A percentile compares a stretch with the other conserved stretches of the same genome.
phyloP scores from a whole-genome alignment of 257 asterid species.

The Salvia rosmarinus region DNA sequence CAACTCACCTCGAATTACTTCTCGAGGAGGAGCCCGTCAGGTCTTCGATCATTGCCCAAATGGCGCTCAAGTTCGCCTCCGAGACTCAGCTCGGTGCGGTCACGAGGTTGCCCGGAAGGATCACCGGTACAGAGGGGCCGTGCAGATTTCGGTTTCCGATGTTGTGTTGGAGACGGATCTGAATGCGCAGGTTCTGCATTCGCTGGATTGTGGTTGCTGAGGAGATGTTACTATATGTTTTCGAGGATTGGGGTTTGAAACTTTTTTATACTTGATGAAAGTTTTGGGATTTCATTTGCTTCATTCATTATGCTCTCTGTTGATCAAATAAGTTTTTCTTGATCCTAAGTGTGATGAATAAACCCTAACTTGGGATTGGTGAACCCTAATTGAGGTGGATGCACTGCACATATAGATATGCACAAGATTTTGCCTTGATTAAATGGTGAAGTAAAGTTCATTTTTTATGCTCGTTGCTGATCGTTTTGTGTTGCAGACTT shows the following conservation, averaged over 20 bases:
- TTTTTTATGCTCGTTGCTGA: not conserved
- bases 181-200: constrained; percentile 75
- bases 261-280: not conserved
- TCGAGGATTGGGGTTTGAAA: constrained; percentile 16
- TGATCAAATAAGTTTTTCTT: not conserved
- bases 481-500: not conserved
- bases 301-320: not conserved
- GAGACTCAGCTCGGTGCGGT: constrained; percentile 63
- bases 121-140: constrained; percentile 54
- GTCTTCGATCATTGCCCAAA: constrained; percentile 69
- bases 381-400: too few species aligned
- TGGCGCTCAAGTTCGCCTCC: constrained; percentile 49
- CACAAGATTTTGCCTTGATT: too few species aligned
- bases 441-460: not conserved
- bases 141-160: constrained; percentile 80
- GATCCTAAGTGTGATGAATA: not conserved
- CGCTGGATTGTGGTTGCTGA: constrained; percentile 47
- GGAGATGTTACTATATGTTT: constrained; percentile 40
- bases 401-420: too few species aligned
- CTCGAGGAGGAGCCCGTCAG: constrained; percentile 58
- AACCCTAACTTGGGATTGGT: too few species aligned
- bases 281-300: not conserved
- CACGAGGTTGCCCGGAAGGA: constrained; percentile 78
- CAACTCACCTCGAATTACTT: constrained; percentile 63
- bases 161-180: constrained; percentile 72